Percentiles rank a stretch among this genome's conserved stretches.
Evolutionary conservation across 257 asterid genomes (phyloP).

Genomic region (Striga asiatica): DNA sequence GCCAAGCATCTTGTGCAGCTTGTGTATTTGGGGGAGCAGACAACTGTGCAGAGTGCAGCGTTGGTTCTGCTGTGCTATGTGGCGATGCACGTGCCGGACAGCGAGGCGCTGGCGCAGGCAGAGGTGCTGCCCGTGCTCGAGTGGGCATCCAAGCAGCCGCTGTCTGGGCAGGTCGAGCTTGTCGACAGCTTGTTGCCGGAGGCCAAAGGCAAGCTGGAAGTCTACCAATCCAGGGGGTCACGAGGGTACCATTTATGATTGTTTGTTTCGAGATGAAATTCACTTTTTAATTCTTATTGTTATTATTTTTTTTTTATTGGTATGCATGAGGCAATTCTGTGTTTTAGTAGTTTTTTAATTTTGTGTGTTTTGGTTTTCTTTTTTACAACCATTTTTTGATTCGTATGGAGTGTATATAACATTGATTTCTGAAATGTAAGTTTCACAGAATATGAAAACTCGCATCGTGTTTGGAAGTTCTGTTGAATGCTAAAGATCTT

Average conservation of each 20-base stretch:
- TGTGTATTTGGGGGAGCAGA: conserved; percentile 55
- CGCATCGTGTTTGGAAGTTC: not conserved
- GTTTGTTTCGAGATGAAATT: conserved; percentile 7
- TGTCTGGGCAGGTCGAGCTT: conserved; percentile 27
- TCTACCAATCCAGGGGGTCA: conserved; percentile 55
- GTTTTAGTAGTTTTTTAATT: not conserved
- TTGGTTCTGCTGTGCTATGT: conserved; percentile 36
- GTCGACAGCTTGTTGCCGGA: conserved; percentile 43
- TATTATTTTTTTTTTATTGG: not conserved
- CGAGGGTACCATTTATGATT: conserved; percentile 38
- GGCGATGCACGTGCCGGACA: conserved; percentile 54
- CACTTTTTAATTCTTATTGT: not conserved
- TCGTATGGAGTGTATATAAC: conserved; percentile 24
- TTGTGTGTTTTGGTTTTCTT: too few relatives aligned
- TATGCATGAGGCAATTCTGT: not conserved
- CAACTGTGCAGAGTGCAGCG: conserved; percentile 42
- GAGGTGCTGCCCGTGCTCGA: conserved; percentile 53
- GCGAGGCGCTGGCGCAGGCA: conserved; percentile 57
- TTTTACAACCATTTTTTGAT: conserved; percentile 11
- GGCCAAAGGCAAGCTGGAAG: conserved; percentile 56
- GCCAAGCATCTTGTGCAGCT: conserved; percentile 58
- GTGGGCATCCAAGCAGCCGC: conserved; percentile 55
- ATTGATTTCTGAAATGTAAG: not conserved
- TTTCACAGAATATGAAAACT: not conserved
- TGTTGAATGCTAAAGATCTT: not conserved